phyloP scores from a whole-genome alignment of 2,329 filamentous ascomycete species.

The Chrysoporthe puriensis region DNA sequence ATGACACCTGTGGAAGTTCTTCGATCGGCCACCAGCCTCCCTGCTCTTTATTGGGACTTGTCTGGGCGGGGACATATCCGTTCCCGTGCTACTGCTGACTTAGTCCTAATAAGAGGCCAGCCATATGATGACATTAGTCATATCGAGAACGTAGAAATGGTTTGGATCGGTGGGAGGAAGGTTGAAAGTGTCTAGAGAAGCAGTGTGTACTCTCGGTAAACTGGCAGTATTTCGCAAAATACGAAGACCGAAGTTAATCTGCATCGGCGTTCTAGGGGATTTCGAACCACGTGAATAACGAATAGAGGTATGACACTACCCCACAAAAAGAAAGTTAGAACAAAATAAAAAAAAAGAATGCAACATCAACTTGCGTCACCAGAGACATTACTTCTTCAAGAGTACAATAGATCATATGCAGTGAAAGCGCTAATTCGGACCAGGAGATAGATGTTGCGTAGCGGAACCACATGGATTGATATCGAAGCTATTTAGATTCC shows the following conservation, averaged over 20 bases:
- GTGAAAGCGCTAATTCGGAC: too few relatives aligned
- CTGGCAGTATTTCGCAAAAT: not conserved
- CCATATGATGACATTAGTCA: not conserved
- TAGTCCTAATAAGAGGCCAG: not conserved
- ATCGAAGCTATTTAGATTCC: too few relatives aligned
- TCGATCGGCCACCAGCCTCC: slow-evolving; percentile 4
- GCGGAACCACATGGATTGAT: too few relatives aligned
- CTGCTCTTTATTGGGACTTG: slow-evolving; percentile 2
- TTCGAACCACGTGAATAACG: too few relatives aligned
- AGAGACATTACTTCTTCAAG: too few relatives aligned
- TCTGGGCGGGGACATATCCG: not conserved
- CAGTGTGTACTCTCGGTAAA: not conserved
- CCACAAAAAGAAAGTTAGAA: too few relatives aligned
- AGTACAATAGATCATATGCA: too few relatives aligned
- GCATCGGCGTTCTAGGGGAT: not conserved
- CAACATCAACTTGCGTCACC: too few relatives aligned
- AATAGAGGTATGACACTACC: too few relatives aligned
- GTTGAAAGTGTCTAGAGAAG: not conserved
- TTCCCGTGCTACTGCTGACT: not conserved
- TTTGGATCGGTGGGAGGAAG: slow-evolving; percentile 6
- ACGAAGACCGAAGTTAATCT: not conserved
- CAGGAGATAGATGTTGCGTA: too few relatives aligned
- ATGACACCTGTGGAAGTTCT: not conserved
- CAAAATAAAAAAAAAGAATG: too few relatives aligned
- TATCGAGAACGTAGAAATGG: not conserved